Evolutionary conservation across 2,329 filamentous ascomycete genomes (phyloP), one percentile per base, ranked within the genome.

Genomic region (Nigrospora osmanthi): DNA sequence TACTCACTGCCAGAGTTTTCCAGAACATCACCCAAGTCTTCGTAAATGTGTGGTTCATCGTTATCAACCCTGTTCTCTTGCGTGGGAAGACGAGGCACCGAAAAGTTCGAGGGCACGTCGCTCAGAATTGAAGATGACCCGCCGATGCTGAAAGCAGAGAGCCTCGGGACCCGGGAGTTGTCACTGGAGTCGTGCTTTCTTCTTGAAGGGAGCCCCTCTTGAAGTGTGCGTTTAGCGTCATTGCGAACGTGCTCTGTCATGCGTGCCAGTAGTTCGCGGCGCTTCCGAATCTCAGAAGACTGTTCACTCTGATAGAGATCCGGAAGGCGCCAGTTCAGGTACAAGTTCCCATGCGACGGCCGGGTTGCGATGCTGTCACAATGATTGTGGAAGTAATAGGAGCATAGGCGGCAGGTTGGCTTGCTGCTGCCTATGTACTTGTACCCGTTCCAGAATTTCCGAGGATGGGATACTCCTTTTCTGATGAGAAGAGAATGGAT

Each of bases 341-440:
- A 53, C 4, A 53, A 13, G 15, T 54, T 54, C 11, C 38, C 39
- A 39, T 55, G 52, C 6, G 45, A 16, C 3, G 44, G 16, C 13
- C 51, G 48, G 3, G 51, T 49, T 28, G 40, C 32, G 7, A 54
- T 40, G n/a, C 47, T 45, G 40, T 48, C 45, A 9, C 17, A 35
- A 11, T 47, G 41, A 2, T 44, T 45, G 13, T 35, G 40, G 32
- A 56, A 54, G 32, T 54, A 56, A 39, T 50, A 54, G 10, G 49
- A 43, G 39, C 54, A 56, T 6, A 54, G 45, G 0, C 49, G 44
- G 30, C 54, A 56, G 0, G 54, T 51, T 4, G 51, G 54, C 45
- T 56, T 55, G 47, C 54, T 56, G 40, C 45, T 47, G 4, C 49
- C 54, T 6, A 55, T 56, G 42, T 55, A 56, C 19, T 50, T 49